Evolutionary conservation across 768 basidiomycete species (phyloP), one percentile per base, ranked within the genome.

Genomic region (Calocybe indica): DNA sequence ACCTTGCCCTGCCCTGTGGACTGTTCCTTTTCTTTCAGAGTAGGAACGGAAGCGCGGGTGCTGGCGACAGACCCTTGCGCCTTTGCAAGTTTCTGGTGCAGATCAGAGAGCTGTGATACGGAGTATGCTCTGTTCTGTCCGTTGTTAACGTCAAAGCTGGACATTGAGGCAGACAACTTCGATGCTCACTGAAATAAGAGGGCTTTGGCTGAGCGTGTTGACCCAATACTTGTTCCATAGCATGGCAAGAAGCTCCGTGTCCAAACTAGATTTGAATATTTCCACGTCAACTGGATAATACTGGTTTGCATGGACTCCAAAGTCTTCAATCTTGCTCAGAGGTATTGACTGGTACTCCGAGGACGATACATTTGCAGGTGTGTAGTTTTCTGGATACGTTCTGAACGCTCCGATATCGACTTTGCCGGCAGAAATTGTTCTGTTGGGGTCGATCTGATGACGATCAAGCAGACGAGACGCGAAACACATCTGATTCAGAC

Each of bases 181-280:
- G 9, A 33, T 30, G 63, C 83, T 30, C 48, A 97, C 95, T 14
- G 92, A 92, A 43, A 97, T 87, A 41, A 98, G 65, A 5, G 93
- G 87, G 59, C 91, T 95, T 60, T 92, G 90, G 57, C 89, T 92
- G 35, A 99, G 73, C 2, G 96, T 99, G 58, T 93, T 93, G 22
- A 96, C 92, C 96, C 96, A 99, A 58, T 99, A 99, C 67, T 97
- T 98, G 69, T 99, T 98, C 95, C 95, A 98, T 46, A 99, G 67
- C 60, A 94, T 69, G 14, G 88, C 89, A 37, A 99, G 74, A 2
- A 99, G 70, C 58, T 93, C 83, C 30, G 82, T 84, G 62, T 99
- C 96, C 43, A 94, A 68, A 50, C 78, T 83, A 22, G 85, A 89
- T 66, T 96, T 97, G 80, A 96, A 99, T 45, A 97, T 86, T 61